Conservation (phyloP, 2,329 filamentous ascomycete species). For the Fusarium begoniae region DNA sequence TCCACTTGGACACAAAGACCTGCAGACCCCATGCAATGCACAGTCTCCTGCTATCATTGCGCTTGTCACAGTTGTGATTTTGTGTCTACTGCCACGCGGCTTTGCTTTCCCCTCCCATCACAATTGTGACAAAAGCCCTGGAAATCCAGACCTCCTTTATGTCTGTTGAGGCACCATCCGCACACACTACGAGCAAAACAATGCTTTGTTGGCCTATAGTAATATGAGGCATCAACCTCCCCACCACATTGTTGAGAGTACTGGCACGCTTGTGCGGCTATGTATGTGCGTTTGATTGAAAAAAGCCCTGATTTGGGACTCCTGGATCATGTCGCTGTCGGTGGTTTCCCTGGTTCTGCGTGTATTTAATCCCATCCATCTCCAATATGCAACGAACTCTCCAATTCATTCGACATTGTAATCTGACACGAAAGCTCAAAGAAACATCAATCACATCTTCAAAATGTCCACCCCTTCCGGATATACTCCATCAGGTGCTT, state of each 20-base stretch:
- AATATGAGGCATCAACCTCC: not conserved
- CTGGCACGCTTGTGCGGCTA: not conserved
- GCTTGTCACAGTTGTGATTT: slow-evolving; percentile 2
- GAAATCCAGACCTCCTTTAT: not conserved
- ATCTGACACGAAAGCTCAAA: not conserved
- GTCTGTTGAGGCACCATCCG: not conserved
- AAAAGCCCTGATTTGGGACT: not conserved
- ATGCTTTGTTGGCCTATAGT: not conserved
- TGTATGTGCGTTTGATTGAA: not conserved
- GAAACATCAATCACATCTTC: not conserved
- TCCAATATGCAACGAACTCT: not conserved
- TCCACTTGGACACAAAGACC: not conserved
- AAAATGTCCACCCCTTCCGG: not conserved
- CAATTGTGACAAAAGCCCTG: not conserved
- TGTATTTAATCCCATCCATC: not conserved
- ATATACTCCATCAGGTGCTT: not conserved
- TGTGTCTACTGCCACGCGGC: not conserved
- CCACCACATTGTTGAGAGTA: not conserved
- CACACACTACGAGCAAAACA: not conserved
- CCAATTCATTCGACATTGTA: not conserved
- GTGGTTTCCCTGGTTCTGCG: not conserved
- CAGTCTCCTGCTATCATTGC: not conserved
- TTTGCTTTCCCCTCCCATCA: not conserved
- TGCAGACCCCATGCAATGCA: not conserved
- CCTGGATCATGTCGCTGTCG: not conserved